Percentiles rank a stretch among this genome's conserved stretches.
These are phyloP conservation scores for Leptomonas seymouri DNA, from an alignment of 208 protist genomes.

Conservation along the genomic window DNA sequence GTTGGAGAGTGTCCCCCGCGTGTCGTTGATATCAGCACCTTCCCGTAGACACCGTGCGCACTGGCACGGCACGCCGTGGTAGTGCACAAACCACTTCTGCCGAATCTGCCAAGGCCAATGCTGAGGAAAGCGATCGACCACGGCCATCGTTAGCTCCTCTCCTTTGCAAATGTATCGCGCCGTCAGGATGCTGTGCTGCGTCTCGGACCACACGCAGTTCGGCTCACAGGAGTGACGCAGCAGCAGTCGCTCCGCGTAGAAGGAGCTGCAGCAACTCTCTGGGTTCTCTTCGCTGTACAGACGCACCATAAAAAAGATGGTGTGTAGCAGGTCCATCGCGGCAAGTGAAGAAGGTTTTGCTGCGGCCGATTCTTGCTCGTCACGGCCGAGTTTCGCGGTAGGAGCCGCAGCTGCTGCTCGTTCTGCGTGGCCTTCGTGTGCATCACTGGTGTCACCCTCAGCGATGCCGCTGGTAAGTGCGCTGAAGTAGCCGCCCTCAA, in stretches of 20 bases:
- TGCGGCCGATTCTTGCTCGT: neutral
- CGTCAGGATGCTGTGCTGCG: constrained; percentile 32
- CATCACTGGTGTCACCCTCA: neutral
- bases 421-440: neutral
- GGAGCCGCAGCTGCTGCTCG: neutral
- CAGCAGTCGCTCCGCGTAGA: constrained; percentile 37
- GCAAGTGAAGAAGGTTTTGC: neutral
- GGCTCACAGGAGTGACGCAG: constrained; percentile 63
- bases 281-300: constrained; percentile 17
- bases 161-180: constrained; percentile 54
- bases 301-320: constrained; percentile 30
- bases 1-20: constrained; percentile 44
- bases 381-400: too few species aligned
- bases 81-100: constrained; percentile 46
- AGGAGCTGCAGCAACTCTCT: constrained; percentile 20
- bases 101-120: constrained; percentile 57
- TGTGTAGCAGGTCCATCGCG: constrained; percentile 3
- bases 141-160: constrained; percentile 53
- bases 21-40: constrained; percentile 29
- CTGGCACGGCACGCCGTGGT: constrained; percentile 46
- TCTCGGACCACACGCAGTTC: constrained; percentile 53
- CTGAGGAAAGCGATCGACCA: constrained; percentile 42
- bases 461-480: neutral
- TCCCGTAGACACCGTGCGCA: constrained; percentile 50
- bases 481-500: neutral